Evolutionary conservation across 371 early-diverging fungal genomes (phyloP).

Genomic region (Blakeslea trispora): DNA sequence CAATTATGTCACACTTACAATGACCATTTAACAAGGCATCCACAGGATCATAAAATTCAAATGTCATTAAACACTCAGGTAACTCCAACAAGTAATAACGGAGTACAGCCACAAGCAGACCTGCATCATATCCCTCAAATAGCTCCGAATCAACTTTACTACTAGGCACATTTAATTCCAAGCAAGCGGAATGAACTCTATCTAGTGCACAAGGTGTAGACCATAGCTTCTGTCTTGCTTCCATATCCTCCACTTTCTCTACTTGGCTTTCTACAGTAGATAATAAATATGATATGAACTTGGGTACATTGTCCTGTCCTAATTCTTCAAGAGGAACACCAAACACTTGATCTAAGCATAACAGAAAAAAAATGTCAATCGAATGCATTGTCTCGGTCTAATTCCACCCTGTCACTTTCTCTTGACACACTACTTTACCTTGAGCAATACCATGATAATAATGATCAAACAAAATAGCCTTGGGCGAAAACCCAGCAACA

Average conservation of each 20-base stretch:
- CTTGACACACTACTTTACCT: too few species aligned
- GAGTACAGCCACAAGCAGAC: conserved; percentile 64
- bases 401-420: too few species aligned
- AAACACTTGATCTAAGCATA: conserved; percentile 69
- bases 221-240: conserved; percentile 53
- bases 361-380: too few species aligned
- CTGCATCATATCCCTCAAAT: conserved; percentile 57
- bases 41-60: conserved; percentile 73
- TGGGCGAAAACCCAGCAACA: conserved; percentile 70
- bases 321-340: conserved; percentile 75
- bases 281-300: conserved; percentile 50
- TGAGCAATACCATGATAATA: conserved; percentile 65
- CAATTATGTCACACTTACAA: too few species aligned
- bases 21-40: conserved; percentile 63
- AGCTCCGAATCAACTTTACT: conserved; percentile 52
- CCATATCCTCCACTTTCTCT: conserved; percentile 8
- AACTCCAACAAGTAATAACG: conserved; percentile 72
- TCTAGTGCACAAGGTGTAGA: conserved; percentile 59
- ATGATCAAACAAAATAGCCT: conserved; percentile 70
- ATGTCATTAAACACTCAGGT: conserved; percentile 69
- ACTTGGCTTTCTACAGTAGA: conserved; percentile 34
- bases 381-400: too few species aligned
- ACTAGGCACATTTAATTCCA: conserved; percentile 59
- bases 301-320: conserved; percentile 60
- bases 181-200: conserved; percentile 65